These are phyloP conservation scores for Erysimum cheiri DNA, from an alignment of 441 rosid species.

Conservation along the genomic window DNA sequence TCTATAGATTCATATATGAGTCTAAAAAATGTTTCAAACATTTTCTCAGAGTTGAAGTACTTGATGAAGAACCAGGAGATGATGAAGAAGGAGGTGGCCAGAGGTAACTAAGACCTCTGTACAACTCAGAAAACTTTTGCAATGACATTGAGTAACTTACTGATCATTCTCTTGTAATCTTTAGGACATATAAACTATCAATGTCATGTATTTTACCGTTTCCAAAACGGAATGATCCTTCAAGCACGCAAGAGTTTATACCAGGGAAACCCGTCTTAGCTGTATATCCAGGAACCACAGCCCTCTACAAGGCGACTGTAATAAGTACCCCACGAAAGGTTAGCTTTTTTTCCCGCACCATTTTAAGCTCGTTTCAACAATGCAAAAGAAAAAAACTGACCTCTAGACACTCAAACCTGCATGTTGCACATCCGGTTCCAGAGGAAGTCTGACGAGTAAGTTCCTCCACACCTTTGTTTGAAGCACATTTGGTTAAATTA, in stretches of 20 bases:
- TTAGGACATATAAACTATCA: conserved; percentile 87
- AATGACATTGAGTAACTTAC: conserved; percentile 42
- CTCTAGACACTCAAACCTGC: not conserved
- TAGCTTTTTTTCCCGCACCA: not conserved
- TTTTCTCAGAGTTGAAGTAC: conserved; percentile 78
- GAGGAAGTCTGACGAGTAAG: conserved; percentile 94
- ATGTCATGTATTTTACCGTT: conserved; percentile 82
- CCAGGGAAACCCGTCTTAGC: conserved; percentile 84
- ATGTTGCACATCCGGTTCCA: conserved; percentile 49
- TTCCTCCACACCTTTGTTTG: conserved; percentile 22
- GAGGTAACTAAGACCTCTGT: conserved; percentile 50
- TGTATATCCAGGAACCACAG: conserved; percentile 96
- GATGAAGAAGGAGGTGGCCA: conserved; percentile 87
- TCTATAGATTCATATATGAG: conserved; percentile 6
- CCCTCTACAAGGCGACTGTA: conserved; percentile 93
- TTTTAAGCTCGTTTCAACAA: conserved; percentile 7
- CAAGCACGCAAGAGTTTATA: conserved; percentile 64
- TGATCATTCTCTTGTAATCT: conserved; percentile 25
- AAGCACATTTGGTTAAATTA: not conserved
- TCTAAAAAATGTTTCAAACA: not conserved
- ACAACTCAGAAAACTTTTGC: not conserved
- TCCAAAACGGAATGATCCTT: conserved; percentile 76
- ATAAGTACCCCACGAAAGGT: conserved; percentile 79
- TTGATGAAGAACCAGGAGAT: conserved; percentile 96
- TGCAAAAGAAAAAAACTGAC: conserved; percentile 18